Percentiles rank a stretch among this genome's conserved stretches.
phyloP scores from a whole-genome alignment of 2,329 filamentous ascomycete genomes.

The Neonectria sp. region DNA sequence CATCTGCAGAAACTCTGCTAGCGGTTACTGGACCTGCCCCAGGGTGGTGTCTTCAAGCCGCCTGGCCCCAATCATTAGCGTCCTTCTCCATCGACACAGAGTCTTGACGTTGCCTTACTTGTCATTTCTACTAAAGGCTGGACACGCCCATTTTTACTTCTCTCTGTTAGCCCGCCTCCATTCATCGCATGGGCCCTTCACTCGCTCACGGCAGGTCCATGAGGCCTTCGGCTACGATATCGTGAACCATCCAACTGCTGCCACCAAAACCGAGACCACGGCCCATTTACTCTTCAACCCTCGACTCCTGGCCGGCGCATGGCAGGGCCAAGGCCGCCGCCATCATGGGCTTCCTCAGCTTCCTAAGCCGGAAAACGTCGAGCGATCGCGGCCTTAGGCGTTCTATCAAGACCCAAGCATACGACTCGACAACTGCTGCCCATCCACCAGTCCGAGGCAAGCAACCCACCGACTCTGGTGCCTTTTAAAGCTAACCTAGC shows the following conservation, averaged over 20 bases:
- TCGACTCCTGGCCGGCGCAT: conserved; percentile 28
- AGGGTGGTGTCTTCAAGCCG: conserved; percentile 7
- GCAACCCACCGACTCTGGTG: neutral
- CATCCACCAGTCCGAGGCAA: conserved; percentile 45
- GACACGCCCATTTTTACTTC: conserved; percentile 30
- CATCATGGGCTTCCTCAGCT: conserved; percentile 48
- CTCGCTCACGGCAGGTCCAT: conserved; percentile 39
- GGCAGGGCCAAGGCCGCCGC: conserved; percentile 34
- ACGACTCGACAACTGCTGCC: conserved; percentile 44
- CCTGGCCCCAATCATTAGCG: conserved; percentile 24
- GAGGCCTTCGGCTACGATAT: conserved; percentile 28
- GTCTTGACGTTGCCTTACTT: conserved; percentile 27
- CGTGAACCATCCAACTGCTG: conserved; percentile 19
- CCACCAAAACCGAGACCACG: neutral
- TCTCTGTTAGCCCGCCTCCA: conserved; percentile 10
- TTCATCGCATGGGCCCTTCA: conserved; percentile 30
- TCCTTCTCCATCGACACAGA: conserved; percentile 16
- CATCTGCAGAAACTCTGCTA: conserved; percentile 11
- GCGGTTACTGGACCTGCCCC: conserved; percentile 9
- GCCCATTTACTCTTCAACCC: conserved; percentile 3
- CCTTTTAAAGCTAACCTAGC: conserved; percentile 12
- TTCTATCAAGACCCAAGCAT: conserved; percentile 43
- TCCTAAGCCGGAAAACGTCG: conserved; percentile 41
- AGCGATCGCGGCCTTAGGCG: conserved; percentile 20
- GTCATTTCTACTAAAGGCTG: conserved; percentile 35